Evolutionary conservation across 1,139 yeast species (phyloP), one percentile per base, ranked within the genome.

Genomic region (Magnusiomyces magnusii): DNA sequence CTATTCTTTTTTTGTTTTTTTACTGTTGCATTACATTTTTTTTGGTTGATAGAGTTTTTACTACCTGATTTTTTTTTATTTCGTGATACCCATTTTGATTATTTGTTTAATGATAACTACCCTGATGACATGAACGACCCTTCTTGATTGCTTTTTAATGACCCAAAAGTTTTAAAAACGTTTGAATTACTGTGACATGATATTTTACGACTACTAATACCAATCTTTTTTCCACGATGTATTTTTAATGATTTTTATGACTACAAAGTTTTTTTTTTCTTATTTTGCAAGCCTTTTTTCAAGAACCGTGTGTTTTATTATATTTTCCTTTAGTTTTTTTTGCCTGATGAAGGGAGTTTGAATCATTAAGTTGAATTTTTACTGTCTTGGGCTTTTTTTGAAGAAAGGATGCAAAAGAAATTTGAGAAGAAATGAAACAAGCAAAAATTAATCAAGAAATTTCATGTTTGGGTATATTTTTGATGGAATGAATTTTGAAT

Each of bases 301-400:
- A n/a, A n/a, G n/a, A n/a, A n/a, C n/a, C n/a, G n/a, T n/a, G n/a
- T n/a, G n/a, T n/a, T n/a, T n/a, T n/a, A n/a, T n/a, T 31, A 13
- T 31, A 31, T 39, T 39, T 39, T 39, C 28, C 21, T 27, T 50
- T 53, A 19, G 54, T 52, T 23, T 55, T 47, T 53, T 27, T 21
- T 21, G 53, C 41, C 28, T 25, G 42, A 54, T 47, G n/a, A 39
- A 25, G 44, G 21, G 44, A 39, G 53, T 53, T 47, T 51, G 59
- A 59, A 57, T 56, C 61, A 59, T 59, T 59, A 1, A 41, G 19
- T 59, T 59, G 59, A 50, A 36, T 51, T 59, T 57, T 53, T 54
- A 51, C 34, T 44, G 19, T 21, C n/a, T 53, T 49, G 51, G 36
- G 24, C 44, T 39, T 15, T 39, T 39, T 10, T 10, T 24, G 10